These are phyloP conservation scores for Exophiala alcalophila DNA, from an alignment of 2,329 filamentous ascomycete genomes.

Conservation along the genomic window DNA sequence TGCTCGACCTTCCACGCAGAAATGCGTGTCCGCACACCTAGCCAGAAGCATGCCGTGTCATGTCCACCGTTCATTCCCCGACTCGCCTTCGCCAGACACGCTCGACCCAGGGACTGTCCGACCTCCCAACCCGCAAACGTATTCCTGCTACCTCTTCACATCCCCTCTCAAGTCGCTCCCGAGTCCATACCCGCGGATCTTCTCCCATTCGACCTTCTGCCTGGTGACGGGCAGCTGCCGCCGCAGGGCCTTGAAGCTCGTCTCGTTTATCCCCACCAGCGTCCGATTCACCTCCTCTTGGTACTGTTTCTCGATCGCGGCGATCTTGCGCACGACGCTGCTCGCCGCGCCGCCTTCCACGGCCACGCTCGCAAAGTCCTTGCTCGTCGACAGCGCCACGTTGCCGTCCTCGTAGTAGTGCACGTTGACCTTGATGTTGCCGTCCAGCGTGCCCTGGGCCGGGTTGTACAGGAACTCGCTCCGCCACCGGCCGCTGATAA, in stretches of 20 bases:
- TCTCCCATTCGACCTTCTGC: slow-evolving; percentile 99
- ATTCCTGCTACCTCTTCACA: slow-evolving; percentile 14
- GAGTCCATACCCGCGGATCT: slow-evolving; percentile 86
- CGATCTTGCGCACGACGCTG: slow-evolving; percentile 74
- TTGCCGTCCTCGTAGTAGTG: slow-evolving; percentile 99
- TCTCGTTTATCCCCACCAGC: slow-evolving; percentile 84
- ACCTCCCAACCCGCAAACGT: not conserved
- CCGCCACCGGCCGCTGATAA: slow-evolving; percentile 98
- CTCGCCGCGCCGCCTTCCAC: slow-evolving; percentile 44
- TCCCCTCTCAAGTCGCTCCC: slow-evolving; percentile 42
- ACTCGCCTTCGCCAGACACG: too few species aligned
- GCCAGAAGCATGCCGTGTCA: too few species aligned
- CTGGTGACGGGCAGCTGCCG: slow-evolving; percentile 92
- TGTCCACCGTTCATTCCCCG: too few species aligned
- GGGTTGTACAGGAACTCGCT: slow-evolving; percentile 79
- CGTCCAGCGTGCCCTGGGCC: slow-evolving; percentile 64
- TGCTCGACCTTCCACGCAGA: too few species aligned
- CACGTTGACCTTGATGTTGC: slow-evolving; percentile 86
- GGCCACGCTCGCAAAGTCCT: slow-evolving; percentile 41
- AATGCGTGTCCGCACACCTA: too few species aligned
- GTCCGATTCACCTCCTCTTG: slow-evolving; percentile 93
- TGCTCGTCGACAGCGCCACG: slow-evolving; percentile 86
- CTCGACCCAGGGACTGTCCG: too few species aligned
- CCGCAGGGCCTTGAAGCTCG: slow-evolving; percentile 88
- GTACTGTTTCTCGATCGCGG: slow-evolving; percentile 79